Evolutionary conservation across 1,139 yeast species (phyloP).

Genomic region (Saccharomyces hybrid): DNA sequence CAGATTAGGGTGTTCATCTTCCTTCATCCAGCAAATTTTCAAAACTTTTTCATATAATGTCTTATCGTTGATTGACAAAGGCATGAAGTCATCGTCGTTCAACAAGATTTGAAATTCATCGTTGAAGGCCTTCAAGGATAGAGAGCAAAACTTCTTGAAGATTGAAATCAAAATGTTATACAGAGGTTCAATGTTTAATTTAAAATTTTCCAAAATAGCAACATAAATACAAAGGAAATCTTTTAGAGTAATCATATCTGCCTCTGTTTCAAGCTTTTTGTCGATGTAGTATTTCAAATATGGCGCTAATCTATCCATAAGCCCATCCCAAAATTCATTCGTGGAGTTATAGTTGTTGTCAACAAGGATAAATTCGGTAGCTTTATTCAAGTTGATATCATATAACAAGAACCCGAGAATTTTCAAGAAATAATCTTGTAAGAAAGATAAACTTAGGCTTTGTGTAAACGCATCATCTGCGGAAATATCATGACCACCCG

Average conservation of each 20-base stretch:
- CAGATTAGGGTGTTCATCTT: conserved; percentile 38
- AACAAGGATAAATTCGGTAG: conserved; percentile 50
- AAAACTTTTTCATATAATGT: conserved; percentile 57
- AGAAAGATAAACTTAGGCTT: conserved; percentile 26
- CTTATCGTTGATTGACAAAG: conserved; percentile 58
- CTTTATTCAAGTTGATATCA: conserved; percentile 57
- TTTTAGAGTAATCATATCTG: conserved; percentile 42
- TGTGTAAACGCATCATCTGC: conserved; percentile 23
- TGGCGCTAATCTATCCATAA: conserved; percentile 53
- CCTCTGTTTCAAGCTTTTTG: conserved; percentile 30
- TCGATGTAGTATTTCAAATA: conserved; percentile 36
- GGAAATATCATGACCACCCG: conserved; percentile 9
- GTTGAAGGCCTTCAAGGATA: conserved; percentile 50
- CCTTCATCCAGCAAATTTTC: conserved; percentile 62
- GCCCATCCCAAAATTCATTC: conserved; percentile 72
- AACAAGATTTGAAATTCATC: conserved; percentile 55
- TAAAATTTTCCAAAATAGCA: conserved; percentile 70
- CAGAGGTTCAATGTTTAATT: conserved; percentile 52
- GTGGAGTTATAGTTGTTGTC: conserved; percentile 48
- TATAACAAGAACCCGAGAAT: conserved; percentile 71
- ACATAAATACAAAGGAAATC: conserved; percentile 62
- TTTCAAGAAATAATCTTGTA: conserved; percentile 52
- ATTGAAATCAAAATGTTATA: conserved; percentile 55
- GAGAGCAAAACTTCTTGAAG: conserved; percentile 54
- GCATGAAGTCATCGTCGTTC: conserved; percentile 82